These are phyloP conservation scores for Scleroderma citrinum DNA, from an alignment of 768 basidiomycete genomes.

Conservation along the genomic window DNA sequence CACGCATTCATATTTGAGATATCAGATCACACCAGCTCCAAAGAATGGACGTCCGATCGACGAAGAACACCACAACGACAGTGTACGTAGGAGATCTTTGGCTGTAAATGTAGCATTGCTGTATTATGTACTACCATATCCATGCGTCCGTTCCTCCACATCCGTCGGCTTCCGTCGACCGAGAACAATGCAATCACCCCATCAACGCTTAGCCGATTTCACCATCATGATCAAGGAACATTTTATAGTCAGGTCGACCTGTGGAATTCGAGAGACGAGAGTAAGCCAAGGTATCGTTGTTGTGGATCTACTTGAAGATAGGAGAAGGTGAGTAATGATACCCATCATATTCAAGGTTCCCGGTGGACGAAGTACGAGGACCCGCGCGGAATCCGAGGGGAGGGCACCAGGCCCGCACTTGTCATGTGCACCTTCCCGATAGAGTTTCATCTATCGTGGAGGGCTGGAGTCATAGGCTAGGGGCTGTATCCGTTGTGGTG, in stretches of 20 bases:
- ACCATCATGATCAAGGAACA: not conserved
- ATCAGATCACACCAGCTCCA: not conserved
- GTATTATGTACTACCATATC: no score
- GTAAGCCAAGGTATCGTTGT: no score
- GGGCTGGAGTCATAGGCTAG: not conserved
- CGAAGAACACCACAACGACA: not conserved
- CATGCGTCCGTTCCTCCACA: no score
- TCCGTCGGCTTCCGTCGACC: not conserved
- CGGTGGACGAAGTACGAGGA: not conserved
- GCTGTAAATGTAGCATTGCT: no score
- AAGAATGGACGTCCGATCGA: not conserved
- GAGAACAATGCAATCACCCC: not conserved
- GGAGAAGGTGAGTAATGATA: not conserved
- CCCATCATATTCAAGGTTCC: not conserved
- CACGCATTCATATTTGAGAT: not conserved
- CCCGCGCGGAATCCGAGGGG: not conserved
- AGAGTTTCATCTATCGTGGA: not conserved
- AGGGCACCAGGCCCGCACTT: not conserved
- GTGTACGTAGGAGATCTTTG: not conserved
- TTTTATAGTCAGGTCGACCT: not conserved
- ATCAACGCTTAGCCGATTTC: not conserved
- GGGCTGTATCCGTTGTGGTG: not conserved
- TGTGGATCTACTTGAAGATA: not conserved
- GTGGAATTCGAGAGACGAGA: no score
- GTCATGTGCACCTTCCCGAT: not conserved